Evolutionary conservation across 2,329 filamentous ascomycete species (phyloP).

Genomic region (Biscogniauxia sp.): DNA sequence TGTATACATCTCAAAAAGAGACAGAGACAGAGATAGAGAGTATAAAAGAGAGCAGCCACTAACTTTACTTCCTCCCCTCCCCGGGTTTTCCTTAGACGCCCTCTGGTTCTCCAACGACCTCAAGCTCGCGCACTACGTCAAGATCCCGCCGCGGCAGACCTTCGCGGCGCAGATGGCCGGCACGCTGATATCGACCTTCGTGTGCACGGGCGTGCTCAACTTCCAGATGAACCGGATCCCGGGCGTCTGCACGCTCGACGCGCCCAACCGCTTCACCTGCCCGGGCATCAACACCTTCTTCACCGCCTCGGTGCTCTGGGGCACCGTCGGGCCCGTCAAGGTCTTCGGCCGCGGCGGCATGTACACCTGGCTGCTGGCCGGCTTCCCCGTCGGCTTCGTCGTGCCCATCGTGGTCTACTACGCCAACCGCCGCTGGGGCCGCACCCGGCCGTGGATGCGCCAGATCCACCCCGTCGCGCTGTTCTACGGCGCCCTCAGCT

Average conservation of each 20-base stretch:
- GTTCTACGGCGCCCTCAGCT: constrained; percentile 24
- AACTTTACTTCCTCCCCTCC: background rate
- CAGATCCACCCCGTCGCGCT: constrained; percentile 29
- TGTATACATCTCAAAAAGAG: too few species aligned
- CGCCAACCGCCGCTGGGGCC: constrained; percentile 28
- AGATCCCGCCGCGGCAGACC: constrained; percentile 59
- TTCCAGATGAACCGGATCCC: constrained; percentile 41
- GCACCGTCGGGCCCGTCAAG: constrained; percentile 38
- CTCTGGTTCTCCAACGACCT: constrained; percentile 35
- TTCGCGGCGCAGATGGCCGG: constrained; percentile 59
- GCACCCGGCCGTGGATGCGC: constrained; percentile 20
- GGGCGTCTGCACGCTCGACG: constrained; percentile 47
- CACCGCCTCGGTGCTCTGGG: constrained; percentile 47
- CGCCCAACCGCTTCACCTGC: constrained; percentile 49
- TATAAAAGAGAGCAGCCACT: background rate
- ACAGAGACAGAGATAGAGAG: too few species aligned
- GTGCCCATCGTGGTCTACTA: constrained; percentile 33
- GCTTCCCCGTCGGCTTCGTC: constrained; percentile 35
- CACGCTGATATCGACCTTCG: constrained; percentile 52
- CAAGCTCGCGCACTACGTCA: constrained; percentile 55
- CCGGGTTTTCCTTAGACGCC: constrained; percentile 8
- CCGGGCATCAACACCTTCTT: constrained; percentile 55
- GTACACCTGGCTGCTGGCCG: constrained; percentile 34
- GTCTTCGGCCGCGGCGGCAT: constrained; percentile 37
- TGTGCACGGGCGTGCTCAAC: constrained; percentile 46